Base-by-base conservation (phyloP, 176 grass and related monocot genomes). In the Cocos nucifera region DNA sequence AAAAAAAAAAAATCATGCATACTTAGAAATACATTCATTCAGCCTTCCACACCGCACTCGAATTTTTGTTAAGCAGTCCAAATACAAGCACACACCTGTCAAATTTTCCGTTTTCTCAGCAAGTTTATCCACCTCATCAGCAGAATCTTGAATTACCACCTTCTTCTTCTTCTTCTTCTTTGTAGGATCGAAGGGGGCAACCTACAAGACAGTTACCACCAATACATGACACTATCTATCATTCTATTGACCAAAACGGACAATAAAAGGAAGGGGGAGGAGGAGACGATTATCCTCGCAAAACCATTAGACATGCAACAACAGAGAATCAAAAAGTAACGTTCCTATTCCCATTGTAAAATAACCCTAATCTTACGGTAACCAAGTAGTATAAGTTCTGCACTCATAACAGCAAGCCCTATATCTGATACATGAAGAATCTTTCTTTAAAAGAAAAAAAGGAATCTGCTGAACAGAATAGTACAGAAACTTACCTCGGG, bases 101-200 rank as follows among this genome's bases (percentile, higher is more conserved):
- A 84, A 58, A 19, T 49, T 75, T 64, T 98, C 94, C 6, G 94
- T 70, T 61, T 85, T 83, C 20, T 98, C 87, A 27, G 70, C 70
- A 54, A 90, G 64, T 71, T 89, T 88, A 56, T 89, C 94, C 19
- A 85, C 58, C 24, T 89, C 87, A 53, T 98, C 94, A 12, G 70
- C 66, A 58, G 88, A 79, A 54, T 98, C 84, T 74, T 85, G 84
- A 75, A 98, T 83, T 26, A 83, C 73, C 15, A 89, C 82, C 71
- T 98, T 98, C 82, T 98, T 98, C 79, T 98, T 92, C 78, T 98
- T 92, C 82, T 98, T 98, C 17, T 98, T 98, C 79, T 98, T 98
- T 20, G 84, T 74, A 0, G 93, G 93, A 57, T 92, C 93, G 67
- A 98, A 98, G 61, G 87, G 87, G 49, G 79, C 69, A 63, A 92